Base-by-base conservation (phyloP, 2,329 filamentous ascomycete genomes). In the Fusarium chlamydosporum region DNA sequence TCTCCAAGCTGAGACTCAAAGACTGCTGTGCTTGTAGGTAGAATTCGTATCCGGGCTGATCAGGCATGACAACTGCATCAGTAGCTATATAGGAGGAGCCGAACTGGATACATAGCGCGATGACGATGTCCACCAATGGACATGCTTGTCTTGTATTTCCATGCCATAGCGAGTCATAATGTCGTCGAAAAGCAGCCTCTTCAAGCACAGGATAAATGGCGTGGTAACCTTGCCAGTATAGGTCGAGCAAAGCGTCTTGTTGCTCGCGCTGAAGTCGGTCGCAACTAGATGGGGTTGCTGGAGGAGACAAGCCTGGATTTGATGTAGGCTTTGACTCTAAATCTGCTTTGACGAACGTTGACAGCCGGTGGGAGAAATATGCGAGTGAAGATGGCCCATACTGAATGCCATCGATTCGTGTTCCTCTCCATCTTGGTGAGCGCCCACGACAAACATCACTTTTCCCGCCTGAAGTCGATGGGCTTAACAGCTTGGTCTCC, bases 21-120 rank as follows among this genome's bases (percentile, higher is more conserved):
- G 82, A 74, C 2, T 75, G 74, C 54, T 85, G 83, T 34, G 80
- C 81, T 18, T 83, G 79, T 7, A 79, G 79, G 68, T 84, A 86
- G 34, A 71, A 74, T 8, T 56, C 65, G 56, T 82, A 80, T 66
- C 79, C 81, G 12, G 80, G 78, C 15, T 82, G 81, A 3, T 80
- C 80, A 4, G 79, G 74, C 59, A 83, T 80, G 26, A 77, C 38
- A 10, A 51, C n/a, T 16, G 20, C 27, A 5, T 53, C 61, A 3
- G 56, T 51, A 6, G 73, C 64, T 33, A 72, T 67, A 34, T 76
- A 71, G 0, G 73, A 66, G 4, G 75, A 75, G 34, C 80, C 79
- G 35, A 82, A 82, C 68, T 86, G 84, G 75, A 87, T 85, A 54
- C 82, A 84, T 8, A 87, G 59, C 0, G 85, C 85, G 15, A 87